Conservation (phyloP, 352 stramenopile species). For the Aphanomyces invadans region DNA sequence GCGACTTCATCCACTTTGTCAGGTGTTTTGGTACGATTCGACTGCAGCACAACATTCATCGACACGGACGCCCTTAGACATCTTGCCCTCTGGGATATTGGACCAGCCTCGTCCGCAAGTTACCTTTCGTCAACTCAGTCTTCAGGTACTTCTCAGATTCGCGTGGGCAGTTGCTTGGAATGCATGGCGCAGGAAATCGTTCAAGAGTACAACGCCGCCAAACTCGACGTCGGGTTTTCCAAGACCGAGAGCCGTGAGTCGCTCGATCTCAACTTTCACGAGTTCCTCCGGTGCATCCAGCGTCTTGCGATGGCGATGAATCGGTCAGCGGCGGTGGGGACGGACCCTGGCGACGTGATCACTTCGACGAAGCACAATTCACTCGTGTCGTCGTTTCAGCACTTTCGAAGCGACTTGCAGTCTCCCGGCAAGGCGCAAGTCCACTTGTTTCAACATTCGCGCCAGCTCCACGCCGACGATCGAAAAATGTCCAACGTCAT, state of each 20-base stretch:
- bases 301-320: slow-evolving; percentile 59
- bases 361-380: background rate
- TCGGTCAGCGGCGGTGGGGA: background rate
- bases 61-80: slow-evolving; percentile 28
- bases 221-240: slow-evolving; percentile 62
- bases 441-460: slow-evolving; percentile 18
- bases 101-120: slow-evolving; percentile 36
- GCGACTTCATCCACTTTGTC: slow-evolving; percentile 58
- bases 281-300: slow-evolving; percentile 64
- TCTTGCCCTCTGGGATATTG: slow-evolving; percentile 31
- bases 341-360: background rate
- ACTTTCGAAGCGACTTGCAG: slow-evolving; percentile 2
- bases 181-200: slow-evolving; percentile 38
- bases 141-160: slow-evolving; percentile 1
- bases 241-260: slow-evolving; percentile 41
- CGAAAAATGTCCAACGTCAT: slow-evolving; percentile 12
- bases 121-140: background rate
- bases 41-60: background rate
- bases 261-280: slow-evolving; percentile 53
- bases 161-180: background rate
- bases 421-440: background rate
- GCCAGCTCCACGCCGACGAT: slow-evolving; percentile 12
- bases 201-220: slow-evolving; percentile 62
- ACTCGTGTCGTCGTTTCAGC: slow-evolving; percentile 23
- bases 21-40: slow-evolving; percentile 50